phyloP scores from a whole-genome alignment of 352 stramenopile genomes.

The Phytopythium boreale region DNA sequence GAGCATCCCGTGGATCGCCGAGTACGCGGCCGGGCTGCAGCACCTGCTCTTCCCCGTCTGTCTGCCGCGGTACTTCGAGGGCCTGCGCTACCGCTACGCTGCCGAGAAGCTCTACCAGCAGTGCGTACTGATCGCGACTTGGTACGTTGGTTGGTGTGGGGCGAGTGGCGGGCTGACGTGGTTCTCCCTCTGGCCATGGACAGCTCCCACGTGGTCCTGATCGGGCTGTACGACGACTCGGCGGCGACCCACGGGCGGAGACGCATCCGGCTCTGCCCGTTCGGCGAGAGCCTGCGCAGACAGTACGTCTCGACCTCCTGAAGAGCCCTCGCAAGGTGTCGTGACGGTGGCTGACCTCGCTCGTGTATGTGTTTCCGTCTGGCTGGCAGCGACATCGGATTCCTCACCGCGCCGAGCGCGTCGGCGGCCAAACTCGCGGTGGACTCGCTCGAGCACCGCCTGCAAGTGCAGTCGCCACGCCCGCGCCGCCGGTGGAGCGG shows the following conservation, averaged over 20 bases:
- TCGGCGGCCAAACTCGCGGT: slow-evolving; percentile 40
- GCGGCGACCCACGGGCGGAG: slow-evolving; percentile 17
- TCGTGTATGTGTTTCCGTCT: background rate
- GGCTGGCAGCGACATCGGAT: slow-evolving; percentile 35
- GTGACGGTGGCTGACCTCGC: background rate
- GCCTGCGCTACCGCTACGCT: slow-evolving; percentile 33
- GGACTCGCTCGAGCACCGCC: slow-evolving; percentile 19
- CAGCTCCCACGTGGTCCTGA: slow-evolving; percentile 43
- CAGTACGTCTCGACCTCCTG: slow-evolving; percentile 22
- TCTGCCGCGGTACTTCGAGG: slow-evolving; percentile 38
- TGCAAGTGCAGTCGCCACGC: background rate
- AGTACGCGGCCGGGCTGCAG: slow-evolving; percentile 52
- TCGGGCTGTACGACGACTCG: slow-evolving; percentile 42
- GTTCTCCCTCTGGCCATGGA: background rate
- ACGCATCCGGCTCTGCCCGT: slow-evolving; percentile 33
- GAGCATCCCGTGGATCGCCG: slow-evolving; percentile 45
- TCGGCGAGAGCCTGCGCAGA: slow-evolving; percentile 32
- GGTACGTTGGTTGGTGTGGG: too few species aligned
- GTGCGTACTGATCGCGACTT: too few species aligned
- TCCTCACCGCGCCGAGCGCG: slow-evolving; percentile 44
- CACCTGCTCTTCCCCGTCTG: slow-evolving; percentile 52
- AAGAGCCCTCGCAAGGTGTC: too few species aligned
- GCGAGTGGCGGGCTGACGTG: background rate
- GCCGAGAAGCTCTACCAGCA: slow-evolving; percentile 35
- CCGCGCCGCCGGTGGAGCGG: background rate